Conservation (phyloP, 345 rosid genomes). For the Acer negundo region DNA sequence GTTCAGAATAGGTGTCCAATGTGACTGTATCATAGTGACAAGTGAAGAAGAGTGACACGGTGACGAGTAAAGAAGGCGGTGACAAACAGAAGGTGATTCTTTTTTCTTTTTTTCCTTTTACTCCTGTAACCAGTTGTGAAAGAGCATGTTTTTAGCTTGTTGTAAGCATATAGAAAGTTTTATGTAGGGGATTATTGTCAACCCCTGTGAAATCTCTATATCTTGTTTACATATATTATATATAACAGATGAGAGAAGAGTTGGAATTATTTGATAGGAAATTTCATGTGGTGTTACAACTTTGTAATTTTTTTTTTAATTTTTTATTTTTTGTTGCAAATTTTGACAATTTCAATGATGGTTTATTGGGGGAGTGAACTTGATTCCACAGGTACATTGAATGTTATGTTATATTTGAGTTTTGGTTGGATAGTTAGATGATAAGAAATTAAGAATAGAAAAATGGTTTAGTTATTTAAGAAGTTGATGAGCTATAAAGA, state of each 20-base stretch:
- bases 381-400: no score
- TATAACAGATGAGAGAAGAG: constrained; percentile 18
- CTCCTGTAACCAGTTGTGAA: constrained; percentile 20
- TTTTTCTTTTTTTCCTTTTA: background rate
- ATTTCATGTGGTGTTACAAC: background rate
- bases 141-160: constrained; percentile 11
- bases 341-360: no score
- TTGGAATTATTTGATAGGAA: constrained; percentile 19
- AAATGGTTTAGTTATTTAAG: constrained; percentile 1
- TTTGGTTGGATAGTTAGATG: background rate
- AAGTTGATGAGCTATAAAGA: constrained; percentile 11
- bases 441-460: constrained; percentile 6
- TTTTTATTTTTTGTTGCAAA: no score
- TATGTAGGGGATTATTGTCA: constrained; percentile 19
- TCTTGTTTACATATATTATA: constrained; percentile 7
- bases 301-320: no score
- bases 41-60: constrained; percentile 31
- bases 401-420: no score
- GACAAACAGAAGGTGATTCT: constrained; percentile 6
- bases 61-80: constrained; percentile 19
- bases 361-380: no score
- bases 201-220: background rate
- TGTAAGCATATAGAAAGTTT: constrained; percentile 8
- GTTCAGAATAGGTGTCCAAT: constrained; percentile 25
- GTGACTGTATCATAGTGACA: constrained; percentile 42